Evolutionary conservation across 805 yeast species (phyloP), one percentile per base, ranked within the genome.

Genomic region (Barnettozyma botsteinii): DNA sequence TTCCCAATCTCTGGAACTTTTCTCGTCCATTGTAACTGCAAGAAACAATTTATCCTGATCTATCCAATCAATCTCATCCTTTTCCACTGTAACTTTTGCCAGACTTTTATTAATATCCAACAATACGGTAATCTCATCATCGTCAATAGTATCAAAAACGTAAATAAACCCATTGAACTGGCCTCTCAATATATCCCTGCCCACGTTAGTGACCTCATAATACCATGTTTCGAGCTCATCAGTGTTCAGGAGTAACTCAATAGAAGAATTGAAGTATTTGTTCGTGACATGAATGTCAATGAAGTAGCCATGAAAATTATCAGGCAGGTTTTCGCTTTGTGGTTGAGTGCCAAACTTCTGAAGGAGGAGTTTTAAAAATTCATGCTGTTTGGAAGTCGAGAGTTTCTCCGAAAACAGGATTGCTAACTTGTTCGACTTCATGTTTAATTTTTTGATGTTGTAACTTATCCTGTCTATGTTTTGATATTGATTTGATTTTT

Each of bases 111-210:
- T n/a, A n/a, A n/a, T n/a, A n/a, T n/a, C n/a, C n/a, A n/a, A n/a
- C n/a, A n/a, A n/a, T n/a, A n/a, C n/a, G n/a, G n/a, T n/a, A n/a
- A 48, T 21, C 7, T 7, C 9, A 17, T 24, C 37, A 2, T 33
- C 20, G 19, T 24, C 25, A 30, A 30, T 18, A 4, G 19, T 30
- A 12, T 34, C 13, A 25, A 48, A 42, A 53, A 49, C 31, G 59
- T 43, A 33, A 37, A 46, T 34, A 51, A 56, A 11, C 54, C 63
- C 25, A 59, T 47, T 33, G 59, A 49, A 24, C 58, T 39, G 50
- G 57, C 68, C 14, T 66, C 74, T 31, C 5, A 39, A 43, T 15
- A 45, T 50, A 12, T 29, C 14, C n/a, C 46, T 47, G 34, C 45
- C 51, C 5, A 15, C 35, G 4, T 37, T 22, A 2, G 20, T 11